Base-by-base conservation (phyloP, 768 basidiomycete genomes). In the Collybia nuda region DNA sequence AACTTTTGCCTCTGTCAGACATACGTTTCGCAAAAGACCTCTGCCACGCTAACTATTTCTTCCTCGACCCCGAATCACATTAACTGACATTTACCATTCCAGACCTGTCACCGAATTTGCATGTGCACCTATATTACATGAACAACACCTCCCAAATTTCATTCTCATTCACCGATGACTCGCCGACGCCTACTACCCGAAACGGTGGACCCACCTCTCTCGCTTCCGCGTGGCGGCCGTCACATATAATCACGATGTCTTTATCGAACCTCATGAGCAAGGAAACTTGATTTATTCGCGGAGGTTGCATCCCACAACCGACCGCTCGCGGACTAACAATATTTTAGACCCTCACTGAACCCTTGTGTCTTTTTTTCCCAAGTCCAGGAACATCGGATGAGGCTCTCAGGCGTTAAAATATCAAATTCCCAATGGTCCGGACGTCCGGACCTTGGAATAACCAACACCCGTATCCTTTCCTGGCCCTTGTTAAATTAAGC, bases 131-230 rank as follows among this genome's bases (percentile, higher is more conserved):
- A 52, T 50, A 3, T 37, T 21, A 40, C 32, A 41, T 49, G 47
- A 26, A 49, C 72, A 74, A 59, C 4, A 54, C 51, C 73, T 68
- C 63, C 78, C 74, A 45, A 62, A 62, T 64, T 80, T 74, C 50
- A 79, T 80, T 57, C 70, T 32, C 40, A 54, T 56, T 59, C 60
- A 51, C 70, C 67, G 69, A 69, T 51, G 59, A 66, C 61, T 68
- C 69, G 43, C 69, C 72, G 58, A 60, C 58, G 41, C 56, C 55
- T 62, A 51, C 51, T 48, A 52, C 43, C 53, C 59, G 53, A 58
- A 54, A 53, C 47, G 40, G 28, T 48, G 53, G 21, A 41, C 24
- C 28, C 35, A 54, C 47, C 43, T 32, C 6, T 48, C 6, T 48
- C 44, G 40, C 50, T 40, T 50, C 41, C 43, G 40, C 28, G 26